A percentile compares a stretch with the other conserved stretches of the same genome.
phyloP scores from a whole-genome alignment of 768 basidiomycete species.

The Suillus weaverae region DNA sequence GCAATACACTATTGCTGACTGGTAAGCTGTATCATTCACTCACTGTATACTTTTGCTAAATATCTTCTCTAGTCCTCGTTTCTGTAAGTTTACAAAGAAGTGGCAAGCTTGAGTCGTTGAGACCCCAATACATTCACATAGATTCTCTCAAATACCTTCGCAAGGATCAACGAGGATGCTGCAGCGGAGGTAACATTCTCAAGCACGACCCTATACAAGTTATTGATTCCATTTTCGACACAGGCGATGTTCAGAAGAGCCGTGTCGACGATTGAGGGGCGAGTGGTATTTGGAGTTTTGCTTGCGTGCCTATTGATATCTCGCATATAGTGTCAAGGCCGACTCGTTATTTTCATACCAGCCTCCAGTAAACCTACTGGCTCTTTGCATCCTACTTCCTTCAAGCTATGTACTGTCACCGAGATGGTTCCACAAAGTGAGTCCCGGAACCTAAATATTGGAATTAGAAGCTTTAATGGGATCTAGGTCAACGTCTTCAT shows the following conservation, averaged over 20 bases:
- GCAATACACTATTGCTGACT: conserved; percentile 90
- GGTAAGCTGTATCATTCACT: conserved; percentile 43
- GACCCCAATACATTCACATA: conserved; percentile 32
- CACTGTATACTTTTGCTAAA: conserved; percentile 3
- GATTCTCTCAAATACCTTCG: conserved; percentile 96
- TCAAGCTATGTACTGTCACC: conserved; percentile 83
- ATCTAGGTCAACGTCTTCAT: conserved; percentile 81
- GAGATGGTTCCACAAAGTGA: conserved; percentile 96
- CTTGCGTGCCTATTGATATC: conserved; percentile 13
- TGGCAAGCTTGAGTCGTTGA: conserved; percentile 12
- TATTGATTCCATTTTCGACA: conserved; percentile 4
- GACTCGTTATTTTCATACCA: conserved; percentile 94
- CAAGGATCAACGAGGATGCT: conserved; percentile 90
- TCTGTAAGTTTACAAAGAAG: conserved; percentile 50
- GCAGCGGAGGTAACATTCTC: conserved; percentile 68
- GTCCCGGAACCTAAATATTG: conserved; percentile 11
- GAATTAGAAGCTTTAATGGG: conserved; percentile 17
- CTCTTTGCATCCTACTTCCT: conserved; percentile 84
- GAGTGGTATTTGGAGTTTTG: conserved; percentile 17
- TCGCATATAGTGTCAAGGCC: conserved; percentile 67
- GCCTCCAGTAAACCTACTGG: conserved; percentile 88
- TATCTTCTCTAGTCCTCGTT: conserved; percentile 58
- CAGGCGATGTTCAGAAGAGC: conserved; percentile 95
- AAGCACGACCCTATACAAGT: not conserved
- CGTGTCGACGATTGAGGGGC: conserved; percentile 94